Base-by-base conservation (phyloP, 352 stramenopile species). In the Pythium vanterpoolii region DNA sequence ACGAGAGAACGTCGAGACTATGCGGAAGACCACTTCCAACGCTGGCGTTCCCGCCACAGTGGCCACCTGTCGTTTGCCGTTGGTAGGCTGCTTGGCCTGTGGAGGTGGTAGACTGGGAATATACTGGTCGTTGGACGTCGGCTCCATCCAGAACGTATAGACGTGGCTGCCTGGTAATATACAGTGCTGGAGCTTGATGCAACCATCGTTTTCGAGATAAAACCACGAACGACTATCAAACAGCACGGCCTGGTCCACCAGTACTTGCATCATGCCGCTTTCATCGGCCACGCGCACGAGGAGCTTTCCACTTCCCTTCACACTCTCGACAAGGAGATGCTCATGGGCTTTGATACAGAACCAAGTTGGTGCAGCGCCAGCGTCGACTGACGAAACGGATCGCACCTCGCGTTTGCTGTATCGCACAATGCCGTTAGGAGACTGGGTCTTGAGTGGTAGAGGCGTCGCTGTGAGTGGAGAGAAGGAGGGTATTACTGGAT, bases 81-180 rank as follows among this genome's bases (percentile, higher is more conserved):
- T 51, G 16, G 16, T 4, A 27, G 26, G 6, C 5, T 43, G 30
- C 39, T 49, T 46, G 40, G n/a, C n/a, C 14, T 46, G 40, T 28
- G 39, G 31, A 1, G 31, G 19, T 33, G 39, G 42, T 55, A 23
- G 44, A 31, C 44, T 62, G 0, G 55, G 44, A 38, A 33, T 10
- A 21, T 19, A 19, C 27, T 30, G n/a, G n/a, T 45, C 24, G 47
- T 57, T 6, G 69, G 47, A 24, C n/a, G n/a, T n/a, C n/a, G 72
- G 55, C 50, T 86, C 69, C 28, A 85, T 71, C 83, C 83, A 92
- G 48, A 92, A 89, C 6, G 79, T 83, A 56, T 92, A 92, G 10
- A 84, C 65, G 48, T 86, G 71, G 43, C 75, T 61, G 40, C 83
- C 82, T 45, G 78, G 73, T 8, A 88, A 44, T 9, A 79, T 19